Percentiles rank a stretch among this genome's conserved stretches.
Conservation (phyloP, 495 filamentous ascomycete genomes). For the Chaetomium tenue region DNA sequence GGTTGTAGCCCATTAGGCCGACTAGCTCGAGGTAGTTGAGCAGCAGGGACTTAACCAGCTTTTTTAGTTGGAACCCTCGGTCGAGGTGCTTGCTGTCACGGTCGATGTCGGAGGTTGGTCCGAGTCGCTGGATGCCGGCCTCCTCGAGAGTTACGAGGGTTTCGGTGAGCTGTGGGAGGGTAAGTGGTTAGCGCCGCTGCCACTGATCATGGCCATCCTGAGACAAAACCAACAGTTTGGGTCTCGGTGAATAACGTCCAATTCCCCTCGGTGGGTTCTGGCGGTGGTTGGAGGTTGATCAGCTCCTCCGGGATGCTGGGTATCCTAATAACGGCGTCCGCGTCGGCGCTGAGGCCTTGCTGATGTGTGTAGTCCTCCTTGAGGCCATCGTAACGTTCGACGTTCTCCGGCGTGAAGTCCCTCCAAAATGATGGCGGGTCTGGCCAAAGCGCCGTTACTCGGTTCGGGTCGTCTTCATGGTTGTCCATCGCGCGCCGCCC, state of each 20-base stretch:
- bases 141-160: constrained; percentile 65
- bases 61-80: constrained; percentile 71
- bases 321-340: constrained; percentile 38
- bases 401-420: constrained; percentile 76
- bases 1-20: constrained; percentile 63
- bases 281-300: constrained; percentile 75
- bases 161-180: constrained; percentile 52
- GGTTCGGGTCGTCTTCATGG: constrained; percentile 39
- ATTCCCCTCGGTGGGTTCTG: constrained; percentile 64
- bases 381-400: constrained; percentile 60
- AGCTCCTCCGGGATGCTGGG: constrained; percentile 68
- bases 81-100: constrained; percentile 55
- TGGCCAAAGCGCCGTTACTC: constrained; percentile 57
- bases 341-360: constrained; percentile 36
- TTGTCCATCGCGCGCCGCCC: constrained; percentile 34
- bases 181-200: background rate
- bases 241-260: constrained; percentile 73
- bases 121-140: constrained; percentile 68
- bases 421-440: constrained; percentile 88
- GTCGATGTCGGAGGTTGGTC: constrained; percentile 48
- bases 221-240: constrained; percentile 53
- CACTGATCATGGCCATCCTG: background rate
- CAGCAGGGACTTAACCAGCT: constrained; percentile 75
- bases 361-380: constrained; percentile 41
- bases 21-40: constrained; percentile 82